Evolutionary conservation across 2,329 filamentous ascomycete genomes (phyloP).

Genomic region (Fusarium nanum): DNA sequence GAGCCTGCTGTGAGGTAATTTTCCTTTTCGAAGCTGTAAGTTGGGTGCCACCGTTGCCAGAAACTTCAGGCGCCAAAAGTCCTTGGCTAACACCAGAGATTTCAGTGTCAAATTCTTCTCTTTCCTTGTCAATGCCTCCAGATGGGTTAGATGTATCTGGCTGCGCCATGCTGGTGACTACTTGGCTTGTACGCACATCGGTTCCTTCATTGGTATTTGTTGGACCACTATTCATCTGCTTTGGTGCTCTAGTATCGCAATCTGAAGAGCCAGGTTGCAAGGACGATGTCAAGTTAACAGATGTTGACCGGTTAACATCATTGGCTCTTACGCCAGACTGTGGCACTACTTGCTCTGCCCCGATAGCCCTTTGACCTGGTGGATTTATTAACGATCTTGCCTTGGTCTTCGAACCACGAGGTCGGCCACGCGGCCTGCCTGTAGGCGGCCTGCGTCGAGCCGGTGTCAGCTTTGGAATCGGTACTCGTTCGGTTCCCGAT

Average conservation of each 20-base stretch:
- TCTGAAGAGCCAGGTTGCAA: constrained; percentile 18
- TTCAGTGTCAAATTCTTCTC: background rate
- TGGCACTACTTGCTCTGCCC: constrained; percentile 48
- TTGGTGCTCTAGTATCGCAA: background rate
- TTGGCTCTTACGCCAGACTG: constrained; percentile 18
- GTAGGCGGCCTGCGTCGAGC: constrained; percentile 36
- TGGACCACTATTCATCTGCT: background rate
- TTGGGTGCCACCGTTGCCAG: background rate
- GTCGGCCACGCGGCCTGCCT: constrained; percentile 53
- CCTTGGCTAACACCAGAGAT: background rate
- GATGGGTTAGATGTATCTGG: background rate
- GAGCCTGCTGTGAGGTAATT: constrained; percentile 14
- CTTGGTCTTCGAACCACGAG: constrained; percentile 61
- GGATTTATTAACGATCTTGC: constrained; percentile 45
- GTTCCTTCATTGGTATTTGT: background rate
- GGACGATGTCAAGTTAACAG: background rate
- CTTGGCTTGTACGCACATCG: background rate
- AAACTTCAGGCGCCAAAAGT: background rate
- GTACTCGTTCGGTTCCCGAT: background rate
- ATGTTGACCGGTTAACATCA: background rate
- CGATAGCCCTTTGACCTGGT: constrained; percentile 2
- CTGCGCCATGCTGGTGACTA: background rate
- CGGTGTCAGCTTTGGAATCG: constrained; percentile 7
- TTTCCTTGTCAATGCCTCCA: background rate
- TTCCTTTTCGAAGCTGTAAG: constrained; percentile 21